Evolutionary conservation across 1,284 basidiomycete genomes (phyloP).

Genomic region (Leccinum solheimii): DNA sequence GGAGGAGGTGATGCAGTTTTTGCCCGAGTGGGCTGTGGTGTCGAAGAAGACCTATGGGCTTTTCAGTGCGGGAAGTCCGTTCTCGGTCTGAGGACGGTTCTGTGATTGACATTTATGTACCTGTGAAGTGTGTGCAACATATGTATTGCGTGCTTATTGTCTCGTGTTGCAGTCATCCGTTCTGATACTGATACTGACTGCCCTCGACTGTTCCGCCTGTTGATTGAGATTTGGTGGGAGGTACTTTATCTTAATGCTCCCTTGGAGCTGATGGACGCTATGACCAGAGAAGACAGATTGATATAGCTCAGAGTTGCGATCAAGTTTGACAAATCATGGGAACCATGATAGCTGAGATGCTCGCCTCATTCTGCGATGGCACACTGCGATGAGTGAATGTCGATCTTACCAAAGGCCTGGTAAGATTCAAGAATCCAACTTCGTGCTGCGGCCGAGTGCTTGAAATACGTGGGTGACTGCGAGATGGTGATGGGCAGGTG

Average conservation of each 20-base stretch:
- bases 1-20: slow-evolving; percentile 65
- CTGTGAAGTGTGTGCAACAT: no score
- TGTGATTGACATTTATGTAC: not conserved
- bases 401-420: no score
- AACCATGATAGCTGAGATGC: not conserved
- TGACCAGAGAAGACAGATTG: no score
- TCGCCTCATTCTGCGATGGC: no score
- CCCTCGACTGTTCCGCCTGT: not conserved
- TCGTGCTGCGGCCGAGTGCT: not conserved
- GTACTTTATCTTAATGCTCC: not conserved
- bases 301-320: no score
- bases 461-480: not conserved
- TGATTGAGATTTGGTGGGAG: not conserved
- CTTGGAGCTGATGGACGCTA: not conserved
- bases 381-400: no score
- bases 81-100: slow-evolving; percentile 31
- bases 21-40: slow-evolving; percentile 68
- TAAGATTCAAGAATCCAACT: not conserved
- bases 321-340: not conserved
- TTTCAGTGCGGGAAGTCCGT: slow-evolving; percentile 56
- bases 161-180: no score
- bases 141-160: no score
- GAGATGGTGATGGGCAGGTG: not conserved
- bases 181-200: not conserved
- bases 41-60: slow-evolving; percentile 56